A percentile compares a stretch with the other conserved stretches of the same genome.
phyloP scores from a whole-genome alignment of 768 basidiomycete species.

The Chalciporus chontae region DNA sequence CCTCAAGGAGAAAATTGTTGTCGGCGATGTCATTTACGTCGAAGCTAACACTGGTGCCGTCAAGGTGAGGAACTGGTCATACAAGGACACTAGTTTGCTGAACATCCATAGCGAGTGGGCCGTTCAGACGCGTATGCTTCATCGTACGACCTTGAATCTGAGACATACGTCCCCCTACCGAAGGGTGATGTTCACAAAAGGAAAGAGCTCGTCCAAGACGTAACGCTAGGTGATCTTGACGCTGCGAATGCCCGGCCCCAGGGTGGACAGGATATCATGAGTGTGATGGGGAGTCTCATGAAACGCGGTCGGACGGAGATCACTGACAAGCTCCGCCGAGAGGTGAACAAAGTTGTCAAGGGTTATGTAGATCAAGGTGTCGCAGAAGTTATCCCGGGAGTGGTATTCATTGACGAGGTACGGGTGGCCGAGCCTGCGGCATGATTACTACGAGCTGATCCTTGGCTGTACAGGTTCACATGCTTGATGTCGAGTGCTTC shows the following conservation, averaged over 20 bases:
- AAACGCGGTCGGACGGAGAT: constrained; percentile 94
- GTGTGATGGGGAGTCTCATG: constrained; percentile 90
- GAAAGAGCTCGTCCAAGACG: constrained; percentile 93
- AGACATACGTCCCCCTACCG: constrained; percentile 96
- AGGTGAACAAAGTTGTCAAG: constrained; percentile 97
- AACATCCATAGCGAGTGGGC: constrained; percentile 71
- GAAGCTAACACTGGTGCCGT: constrained; percentile 94
- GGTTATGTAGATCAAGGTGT: constrained; percentile 98
- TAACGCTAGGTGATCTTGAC: constrained; percentile 92
- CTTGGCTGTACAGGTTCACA: constrained; percentile 73
- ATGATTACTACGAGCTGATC: constrained; percentile 2
- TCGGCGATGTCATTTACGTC: constrained; percentile 96
- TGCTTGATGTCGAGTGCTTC: constrained; percentile 99
- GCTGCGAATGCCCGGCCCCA: constrained; percentile 95
- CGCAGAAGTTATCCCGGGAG: constrained; percentile 95
- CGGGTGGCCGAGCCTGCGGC: constrained; percentile 16
- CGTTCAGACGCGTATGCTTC: constrained; percentile 97
- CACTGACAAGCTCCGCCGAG: constrained; percentile 90
- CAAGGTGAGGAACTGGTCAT: constrained; percentile 55
- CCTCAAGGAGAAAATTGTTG: constrained; percentile 92
- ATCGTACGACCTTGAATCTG: constrained; percentile 95
- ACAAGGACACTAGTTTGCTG: background rate
- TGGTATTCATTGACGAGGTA: constrained; percentile 98
- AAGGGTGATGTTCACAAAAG: constrained; percentile 96
- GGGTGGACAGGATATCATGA: constrained; percentile 98